Base-by-base conservation (phyloP, 345 rosid species). In the Lumnitzera littorea region DNA sequence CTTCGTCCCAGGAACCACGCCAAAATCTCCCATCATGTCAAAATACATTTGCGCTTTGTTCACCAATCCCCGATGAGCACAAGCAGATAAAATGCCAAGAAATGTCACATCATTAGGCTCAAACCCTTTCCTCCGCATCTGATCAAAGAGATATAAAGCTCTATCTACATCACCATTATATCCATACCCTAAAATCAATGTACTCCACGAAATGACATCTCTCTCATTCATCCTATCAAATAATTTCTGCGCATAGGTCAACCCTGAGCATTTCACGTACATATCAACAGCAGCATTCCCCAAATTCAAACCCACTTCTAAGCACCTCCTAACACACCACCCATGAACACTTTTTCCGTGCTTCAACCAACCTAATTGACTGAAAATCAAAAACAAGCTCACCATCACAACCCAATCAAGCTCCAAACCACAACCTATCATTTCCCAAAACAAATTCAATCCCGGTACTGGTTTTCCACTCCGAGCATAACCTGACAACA, bases 191-290 rank as follows among this genome's bases (percentile, higher is more conserved):
- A 77, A 62, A 56, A 83, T 80, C 63, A 86, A 69, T 15, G 89
- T 79, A 76, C 85, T 86, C 89, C 89, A 86, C 60, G 87, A 69
- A 64, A 86, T 72, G 53, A 86, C 83, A 51, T 86, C 91, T 58
- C 63, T 70, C 12, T 50, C 72, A 2, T 55, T 53, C 87, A 86
- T 81, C n/a, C 41, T 49, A 46, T 64, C 66, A 13, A 83, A 86
- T 16, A 78, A 48, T 25, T 46, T 70, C 2, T 56, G 76, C 3
- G 79, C 91, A 56, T 68, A 66, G 24, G 1, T 56, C 24, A 83
- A 48, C 2, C 29, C 58, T 13, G 80, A 63, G 61, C 85, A 83
- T 58, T 86, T 86, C 0, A 83, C 74, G 31, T 83, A 86, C 80
- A 81, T 62, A 60, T 86, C 91, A 0, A 76, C 64, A 3, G 77